phyloP scores from a whole-genome alignment of 441 rosid genomes.

The Bocquillonia castaneifolia region DNA sequence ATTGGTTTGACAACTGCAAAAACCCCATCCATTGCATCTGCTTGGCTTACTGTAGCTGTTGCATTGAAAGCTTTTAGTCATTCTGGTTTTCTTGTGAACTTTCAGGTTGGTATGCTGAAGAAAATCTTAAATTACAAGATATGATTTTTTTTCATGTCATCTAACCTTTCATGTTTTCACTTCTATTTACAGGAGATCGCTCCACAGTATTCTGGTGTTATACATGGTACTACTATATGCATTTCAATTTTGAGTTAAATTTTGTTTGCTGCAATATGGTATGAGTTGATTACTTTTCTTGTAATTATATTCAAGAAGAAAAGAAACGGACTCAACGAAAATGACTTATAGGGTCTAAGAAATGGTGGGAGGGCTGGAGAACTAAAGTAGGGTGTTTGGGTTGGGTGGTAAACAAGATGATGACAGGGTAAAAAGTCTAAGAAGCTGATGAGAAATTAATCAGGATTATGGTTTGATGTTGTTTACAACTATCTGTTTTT shows the following conservation, averaged over 20 bases:
- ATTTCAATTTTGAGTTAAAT: neutral
- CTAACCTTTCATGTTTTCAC: constrained; percentile 20
- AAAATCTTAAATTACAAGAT: constrained; percentile 7
- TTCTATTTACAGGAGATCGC: constrained; percentile 69
- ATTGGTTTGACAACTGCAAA: constrained; percentile 73
- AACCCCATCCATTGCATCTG: constrained; percentile 65
- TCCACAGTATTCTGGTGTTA: constrained; percentile 83
- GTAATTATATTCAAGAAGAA: neutral
- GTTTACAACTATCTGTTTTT: constrained; percentile 17
- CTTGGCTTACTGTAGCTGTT: constrained; percentile 89
- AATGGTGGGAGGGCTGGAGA: neutral
- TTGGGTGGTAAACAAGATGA: neutral
- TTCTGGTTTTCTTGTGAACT: constrained; percentile 87
- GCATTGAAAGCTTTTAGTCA: constrained; percentile 93
- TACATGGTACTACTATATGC: constrained; percentile 52
- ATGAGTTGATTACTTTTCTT: neutral
- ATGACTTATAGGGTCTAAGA: neutral
- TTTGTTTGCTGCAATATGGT: neutral
- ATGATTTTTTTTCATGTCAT: constrained; percentile 14
- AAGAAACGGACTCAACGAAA: neutral
- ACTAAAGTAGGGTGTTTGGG: neutral
- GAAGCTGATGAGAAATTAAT: constrained; percentile 1
- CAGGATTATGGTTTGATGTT: neutral
- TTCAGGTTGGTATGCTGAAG: constrained; percentile 54
- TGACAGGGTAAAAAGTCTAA: neutral